Conservation (phyloP, 2,329 filamentous ascomycete genomes). For the Truncatella angustata region DNA sequence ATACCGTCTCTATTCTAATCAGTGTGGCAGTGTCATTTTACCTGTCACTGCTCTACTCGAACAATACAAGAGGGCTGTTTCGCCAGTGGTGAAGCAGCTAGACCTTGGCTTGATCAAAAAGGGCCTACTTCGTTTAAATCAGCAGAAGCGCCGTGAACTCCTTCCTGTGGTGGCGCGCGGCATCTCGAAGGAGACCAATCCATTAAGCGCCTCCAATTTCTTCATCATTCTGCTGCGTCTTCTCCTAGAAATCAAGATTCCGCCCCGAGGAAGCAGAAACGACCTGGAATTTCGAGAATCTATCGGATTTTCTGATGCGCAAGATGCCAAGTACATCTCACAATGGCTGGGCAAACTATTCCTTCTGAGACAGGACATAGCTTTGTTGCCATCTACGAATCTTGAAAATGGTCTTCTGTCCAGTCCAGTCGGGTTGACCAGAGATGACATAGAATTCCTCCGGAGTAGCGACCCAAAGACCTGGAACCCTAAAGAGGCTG, state of each 20-base stretch:
- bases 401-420: conserved; percentile 26
- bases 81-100: conserved; percentile 78
- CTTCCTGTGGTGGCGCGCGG: conserved; percentile 69
- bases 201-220: conserved; percentile 53
- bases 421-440: conserved; percentile 56
- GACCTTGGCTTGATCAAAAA: conserved; percentile 89
- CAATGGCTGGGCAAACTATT: conserved; percentile 76
- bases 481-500: conserved; percentile 59
- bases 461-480: conserved; percentile 66
- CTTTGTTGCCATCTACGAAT: conserved; percentile 24
- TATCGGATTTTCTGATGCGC: conserved; percentile 63
- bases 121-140: conserved; percentile 55
- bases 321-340: conserved; percentile 73
- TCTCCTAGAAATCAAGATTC: conserved; percentile 68
- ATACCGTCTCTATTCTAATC: neutral
- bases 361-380: conserved; percentile 55
- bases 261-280: conserved; percentile 74
- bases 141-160: conserved; percentile 65
- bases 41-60: conserved; percentile 82
- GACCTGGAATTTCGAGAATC: conserved; percentile 65
- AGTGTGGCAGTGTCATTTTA: conserved; percentile 61
- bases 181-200: conserved; percentile 59
- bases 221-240: conserved; percentile 83
- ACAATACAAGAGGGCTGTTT: conserved; percentile 81
- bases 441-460: conserved; percentile 67